A percentile compares a stretch with the other conserved stretches of the same genome.
phyloP scores from a whole-genome alignment of 257 asterid genomes.

The Hygrophila difformis region DNA sequence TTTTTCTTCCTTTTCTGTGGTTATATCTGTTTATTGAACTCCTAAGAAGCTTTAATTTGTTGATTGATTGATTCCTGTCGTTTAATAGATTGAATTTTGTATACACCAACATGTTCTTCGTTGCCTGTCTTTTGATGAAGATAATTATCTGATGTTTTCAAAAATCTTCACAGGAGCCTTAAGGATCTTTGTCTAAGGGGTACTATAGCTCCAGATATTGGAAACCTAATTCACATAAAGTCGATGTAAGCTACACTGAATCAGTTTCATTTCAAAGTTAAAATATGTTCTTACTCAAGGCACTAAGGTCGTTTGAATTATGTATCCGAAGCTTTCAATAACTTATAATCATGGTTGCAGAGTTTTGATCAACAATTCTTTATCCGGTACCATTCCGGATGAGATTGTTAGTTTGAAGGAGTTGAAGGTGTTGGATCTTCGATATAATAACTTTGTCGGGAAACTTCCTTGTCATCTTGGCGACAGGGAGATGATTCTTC shows the following conservation, averaged over 20 bases:
- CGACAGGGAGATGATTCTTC: slow-evolving; percentile 20
- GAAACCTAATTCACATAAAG: slow-evolving; percentile 42
- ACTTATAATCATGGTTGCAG: too few species aligned
- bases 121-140: too few species aligned
- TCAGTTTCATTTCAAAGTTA: not conserved
- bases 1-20: too few species aligned
- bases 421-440: slow-evolving; percentile 70
- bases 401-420: slow-evolving; percentile 47
- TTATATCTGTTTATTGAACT: too few species aligned
- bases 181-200: slow-evolving; percentile 62
- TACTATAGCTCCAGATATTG: slow-evolving; percentile 59
- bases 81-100: too few species aligned
- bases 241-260: slow-evolving; percentile 45
- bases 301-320: too few species aligned
- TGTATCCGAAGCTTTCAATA: too few species aligned
- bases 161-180: slow-evolving; percentile 45
- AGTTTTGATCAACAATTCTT: slow-evolving; percentile 72
- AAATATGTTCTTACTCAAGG: too few species aligned
- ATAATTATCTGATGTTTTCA: too few species aligned
- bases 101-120: too few species aligned
- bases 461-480: slow-evolving; percentile 42
- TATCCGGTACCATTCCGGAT: slow-evolving; percentile 63
- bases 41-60: too few species aligned
- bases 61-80: too few species aligned
- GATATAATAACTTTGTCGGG: slow-evolving; percentile 74